Conservation (phyloP, 345 rosid species). For the Corchorus olitorius region DNA sequence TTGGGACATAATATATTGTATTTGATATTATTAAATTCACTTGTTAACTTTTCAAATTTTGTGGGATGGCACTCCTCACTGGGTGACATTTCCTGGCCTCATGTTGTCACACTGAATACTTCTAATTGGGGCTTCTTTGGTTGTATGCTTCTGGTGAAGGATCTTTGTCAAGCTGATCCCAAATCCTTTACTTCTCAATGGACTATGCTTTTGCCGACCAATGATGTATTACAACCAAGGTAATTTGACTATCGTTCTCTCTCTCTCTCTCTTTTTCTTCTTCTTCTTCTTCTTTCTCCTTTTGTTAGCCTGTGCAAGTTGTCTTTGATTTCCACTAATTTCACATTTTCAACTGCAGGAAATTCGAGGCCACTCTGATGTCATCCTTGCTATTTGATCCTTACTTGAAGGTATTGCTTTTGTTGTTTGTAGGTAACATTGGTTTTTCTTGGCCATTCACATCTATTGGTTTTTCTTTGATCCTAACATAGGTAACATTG, state of each 20-base stretch:
- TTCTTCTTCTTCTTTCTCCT: background rate
- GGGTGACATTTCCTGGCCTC: background rate
- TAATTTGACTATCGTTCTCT: conserved; percentile 20
- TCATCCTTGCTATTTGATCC: conserved; percentile 88
- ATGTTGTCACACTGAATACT: background rate
- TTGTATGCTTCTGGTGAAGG: conserved; percentile 46
- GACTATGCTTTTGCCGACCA: conserved; percentile 85
- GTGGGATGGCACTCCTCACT: background rate
- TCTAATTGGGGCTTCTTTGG: conserved; percentile 9
- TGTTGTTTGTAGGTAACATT: background rate
- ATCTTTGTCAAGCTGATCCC: conserved; percentile 88
- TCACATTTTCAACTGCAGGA: conserved; percentile 50
- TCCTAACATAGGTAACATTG: too few species aligned
- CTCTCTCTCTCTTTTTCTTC: conserved; percentile 11
- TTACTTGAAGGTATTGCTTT: conserved; percentile 64
- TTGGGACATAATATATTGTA: background rate
- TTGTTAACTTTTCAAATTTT: background rate
- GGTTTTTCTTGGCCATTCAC: conserved; percentile 9
- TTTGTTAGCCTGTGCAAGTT: conserved; percentile 7
- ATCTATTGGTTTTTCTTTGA: too few species aligned
- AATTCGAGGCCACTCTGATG: conserved; percentile 80
- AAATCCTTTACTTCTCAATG: conserved; percentile 85
- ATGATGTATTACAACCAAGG: conserved; percentile 81
- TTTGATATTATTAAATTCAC: background rate
- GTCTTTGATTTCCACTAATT: conserved; percentile 25